These are phyloP conservation scores for Populus hybrid DNA, from an alignment of 441 rosid species.

Conservation along the genomic window DNA sequence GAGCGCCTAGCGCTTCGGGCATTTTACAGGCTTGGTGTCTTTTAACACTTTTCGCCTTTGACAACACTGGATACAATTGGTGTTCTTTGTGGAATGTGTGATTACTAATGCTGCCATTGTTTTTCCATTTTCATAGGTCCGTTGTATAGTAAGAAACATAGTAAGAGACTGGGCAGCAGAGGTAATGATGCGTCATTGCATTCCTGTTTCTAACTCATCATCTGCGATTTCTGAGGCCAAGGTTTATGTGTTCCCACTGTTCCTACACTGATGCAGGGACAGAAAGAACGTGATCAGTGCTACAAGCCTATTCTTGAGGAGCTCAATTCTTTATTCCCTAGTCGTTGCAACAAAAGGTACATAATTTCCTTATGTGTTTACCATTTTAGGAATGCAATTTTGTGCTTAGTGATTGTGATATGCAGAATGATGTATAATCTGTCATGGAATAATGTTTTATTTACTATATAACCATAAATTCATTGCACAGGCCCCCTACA, in stretches of 20 bases:
- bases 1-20: too few relatives aligned
- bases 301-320: slow-evolving; percentile 93
- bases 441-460: slow-evolving; percentile 2
- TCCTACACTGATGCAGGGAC: slow-evolving; percentile 47
- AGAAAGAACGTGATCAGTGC: slow-evolving; percentile 86
- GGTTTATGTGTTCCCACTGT: slow-evolving; percentile 1
- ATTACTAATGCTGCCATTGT: neutral
- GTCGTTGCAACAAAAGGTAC: slow-evolving; percentile 68
- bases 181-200: slow-evolving; percentile 40
- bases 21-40: too few relatives aligned
- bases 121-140: slow-evolving; percentile 57
- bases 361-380: slow-evolving; percentile 2
- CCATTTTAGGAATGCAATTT: neutral
- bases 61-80: too few relatives aligned
- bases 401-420: neutral
- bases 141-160: slow-evolving; percentile 91
- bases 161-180: slow-evolving; percentile 99
- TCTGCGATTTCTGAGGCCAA: slow-evolving; percentile 9
- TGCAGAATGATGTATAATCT: slow-evolving; percentile 1
- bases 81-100: neutral
- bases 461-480: slow-evolving; percentile 12
- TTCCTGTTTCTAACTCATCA: slow-evolving; percentile 5
- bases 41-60: too few relatives aligned
- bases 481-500: slow-evolving; percentile 65
- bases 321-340: slow-evolving; percentile 77